Evolutionary conservation across 2,329 filamentous ascomycete species (phyloP), one percentile per base, ranked within the genome.

Genomic region (Fusarium annulatum): DNA sequence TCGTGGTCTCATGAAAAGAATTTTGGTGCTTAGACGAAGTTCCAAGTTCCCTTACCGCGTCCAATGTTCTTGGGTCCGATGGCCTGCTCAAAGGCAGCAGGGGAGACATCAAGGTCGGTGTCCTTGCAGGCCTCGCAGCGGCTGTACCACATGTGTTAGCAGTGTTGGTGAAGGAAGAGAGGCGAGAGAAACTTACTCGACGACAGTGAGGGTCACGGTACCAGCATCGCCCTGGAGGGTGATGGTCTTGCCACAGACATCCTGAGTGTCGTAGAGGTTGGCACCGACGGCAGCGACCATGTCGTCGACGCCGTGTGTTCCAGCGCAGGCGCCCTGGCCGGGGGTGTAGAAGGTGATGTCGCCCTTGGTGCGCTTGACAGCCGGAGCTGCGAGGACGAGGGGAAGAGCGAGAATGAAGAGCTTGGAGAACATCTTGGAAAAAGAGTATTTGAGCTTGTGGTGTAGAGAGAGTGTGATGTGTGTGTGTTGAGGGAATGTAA

Each of bases 251-350:
- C 91, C 91, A 77, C 94, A 96, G 3, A 83, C 79, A 8, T 83
- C 82, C 2, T 84, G 84, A 0, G 89, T 86, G 79, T 95, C 92
- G 78, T 89, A 96, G 9, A 93, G 79, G n/a, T 86, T 78, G 76
- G 91, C 88, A 4, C 91, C 92, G 1, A 96, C 86, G 2, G 93
- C 89, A 41, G 89, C 91, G 45, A 95, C 88, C 64, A 86, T 78
- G 64, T 94, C 91, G 12, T 80, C 81, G 12, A 85, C 83, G 3
- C 79, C 81, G 60, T 88, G 89, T 3, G 82, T 85, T 38, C 87
- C 81, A 9, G 93, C 93, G 79, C 94, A 96, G 1, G 93, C 90
- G 18, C 93, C 93, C 8, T 94, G 85, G 7, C 81, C 85, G 0
- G 92, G 88, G 23, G 84, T 83, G 80, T 93, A 95, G 83, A 91